Conservation (phyloP, 1,284 basidiomycete species). For the Filobasidium uniguttulatum region DNA sequence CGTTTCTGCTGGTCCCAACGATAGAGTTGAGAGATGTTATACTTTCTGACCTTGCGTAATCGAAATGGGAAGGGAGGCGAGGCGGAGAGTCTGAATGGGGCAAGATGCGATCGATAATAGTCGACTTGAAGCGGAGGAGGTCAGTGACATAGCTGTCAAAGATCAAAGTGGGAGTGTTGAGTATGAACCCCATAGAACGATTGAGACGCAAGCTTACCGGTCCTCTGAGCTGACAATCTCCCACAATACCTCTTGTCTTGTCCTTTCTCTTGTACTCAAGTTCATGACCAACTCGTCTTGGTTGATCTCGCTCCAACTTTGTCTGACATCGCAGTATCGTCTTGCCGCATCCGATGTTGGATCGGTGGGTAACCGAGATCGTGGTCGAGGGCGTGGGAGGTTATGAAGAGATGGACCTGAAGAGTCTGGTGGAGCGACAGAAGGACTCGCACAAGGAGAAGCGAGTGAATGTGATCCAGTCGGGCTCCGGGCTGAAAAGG, state of each 20-base stretch:
- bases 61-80: slow-evolving; percentile 40
- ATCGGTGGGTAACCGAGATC: background rate
- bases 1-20: background rate
- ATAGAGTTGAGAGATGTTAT: slow-evolving; percentile 18
- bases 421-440: background rate
- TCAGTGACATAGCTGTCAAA: slow-evolving; percentile 89
- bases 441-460: too few species aligned
- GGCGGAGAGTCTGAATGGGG: slow-evolving; percentile 46
- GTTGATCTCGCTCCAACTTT: slow-evolving; percentile 90
- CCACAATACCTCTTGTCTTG: slow-evolving; percentile 90
- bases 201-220: slow-evolving; percentile 45
- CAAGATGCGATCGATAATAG: slow-evolving; percentile 77
- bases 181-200: background rate
- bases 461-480: background rate
- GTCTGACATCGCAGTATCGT: slow-evolving; percentile 43
- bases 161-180: background rate
- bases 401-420: background rate
- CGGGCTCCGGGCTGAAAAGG: background rate
- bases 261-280: slow-evolving; percentile 80
- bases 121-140: slow-evolving; percentile 77
- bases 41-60: slow-evolving; percentile 19
- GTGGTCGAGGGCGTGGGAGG: background rate
- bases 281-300: slow-evolving; percentile 90
- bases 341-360: background rate
- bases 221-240: slow-evolving; percentile 97